These are phyloP conservation scores for Monosporascus sp. DNA, from an alignment of 2,329 filamentous ascomycete genomes.

Conservation along the genomic window DNA sequence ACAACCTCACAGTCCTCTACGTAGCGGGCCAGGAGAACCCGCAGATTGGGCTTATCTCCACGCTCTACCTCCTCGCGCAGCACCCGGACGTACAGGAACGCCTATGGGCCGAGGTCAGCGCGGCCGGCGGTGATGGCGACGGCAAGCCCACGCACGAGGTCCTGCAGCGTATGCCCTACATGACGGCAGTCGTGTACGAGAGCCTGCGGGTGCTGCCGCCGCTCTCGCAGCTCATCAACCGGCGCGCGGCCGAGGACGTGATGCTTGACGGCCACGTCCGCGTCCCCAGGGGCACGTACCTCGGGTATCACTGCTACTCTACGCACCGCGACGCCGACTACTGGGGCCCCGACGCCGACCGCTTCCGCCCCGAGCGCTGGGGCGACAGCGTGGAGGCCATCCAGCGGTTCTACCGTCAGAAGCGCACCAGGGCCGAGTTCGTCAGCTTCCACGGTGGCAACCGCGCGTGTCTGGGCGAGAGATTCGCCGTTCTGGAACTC, in stretches of 20 bases:
- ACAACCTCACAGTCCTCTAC: slow-evolving; percentile 35
- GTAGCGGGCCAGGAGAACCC: slow-evolving; percentile 39
- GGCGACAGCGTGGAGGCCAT: slow-evolving; percentile 30
- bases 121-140: slow-evolving; percentile 24
- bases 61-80: slow-evolving; percentile 32
- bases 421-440: slow-evolving; percentile 32
- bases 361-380: slow-evolving; percentile 36
- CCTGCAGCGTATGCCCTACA: slow-evolving; percentile 32
- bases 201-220: slow-evolving; percentile 44
- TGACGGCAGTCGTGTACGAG: slow-evolving; percentile 42
- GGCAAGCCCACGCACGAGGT: neutral
- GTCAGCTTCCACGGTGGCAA: slow-evolving; percentile 38
- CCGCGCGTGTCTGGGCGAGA: slow-evolving; percentile 36
- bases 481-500: slow-evolving; percentile 34
- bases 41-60: slow-evolving; percentile 22
- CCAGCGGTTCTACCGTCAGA: slow-evolving; percentile 28
- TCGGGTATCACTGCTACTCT: slow-evolving; percentile 36
- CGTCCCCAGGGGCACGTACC: slow-evolving; percentile 31
- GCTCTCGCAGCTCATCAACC: slow-evolving; percentile 44
- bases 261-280: slow-evolving; percentile 24
- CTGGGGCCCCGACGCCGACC: slow-evolving; percentile 29
- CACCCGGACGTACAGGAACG: slow-evolving; percentile 26
- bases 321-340: slow-evolving; percentile 30
- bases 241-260: slow-evolving; percentile 24
- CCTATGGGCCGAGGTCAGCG: slow-evolving; percentile 6